A percentile compares a stretch with the other conserved stretches of the same genome.
Evolutionary conservation across 1,284 basidiomycete genomes (phyloP).

Genomic region (Moniliophthora roreri): DNA sequence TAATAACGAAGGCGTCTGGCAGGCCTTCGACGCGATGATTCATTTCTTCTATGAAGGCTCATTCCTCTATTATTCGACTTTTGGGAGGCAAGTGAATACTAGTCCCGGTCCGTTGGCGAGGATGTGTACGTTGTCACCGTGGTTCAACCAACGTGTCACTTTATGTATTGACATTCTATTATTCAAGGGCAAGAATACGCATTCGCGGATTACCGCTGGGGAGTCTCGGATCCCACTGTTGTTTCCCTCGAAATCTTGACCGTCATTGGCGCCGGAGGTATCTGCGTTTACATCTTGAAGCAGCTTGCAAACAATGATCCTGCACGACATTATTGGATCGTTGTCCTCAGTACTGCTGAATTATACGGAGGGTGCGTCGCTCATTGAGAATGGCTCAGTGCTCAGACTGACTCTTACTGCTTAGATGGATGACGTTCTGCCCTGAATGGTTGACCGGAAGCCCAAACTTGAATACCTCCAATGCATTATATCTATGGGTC

Average conservation of each 20-base stretch:
- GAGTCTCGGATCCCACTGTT: slow-evolving; percentile 71
- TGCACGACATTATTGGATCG: slow-evolving; percentile 77
- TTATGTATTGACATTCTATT: slow-evolving; percentile 7
- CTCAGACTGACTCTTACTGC: neutral
- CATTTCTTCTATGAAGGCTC: slow-evolving; percentile 80
- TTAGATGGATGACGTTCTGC: slow-evolving; percentile 82
- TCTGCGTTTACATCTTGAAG: slow-evolving; percentile 69
- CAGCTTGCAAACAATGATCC: slow-evolving; percentile 64
- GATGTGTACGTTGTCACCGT: slow-evolving; percentile 55
- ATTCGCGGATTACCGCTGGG: slow-evolving; percentile 81
- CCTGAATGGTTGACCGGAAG: slow-evolving; percentile 83
- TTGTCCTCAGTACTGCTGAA: slow-evolving; percentile 73
- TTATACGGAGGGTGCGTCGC: slow-evolving; percentile 66
- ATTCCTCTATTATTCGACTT: slow-evolving; percentile 73
- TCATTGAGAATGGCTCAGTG: neutral
- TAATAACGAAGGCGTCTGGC: neutral
- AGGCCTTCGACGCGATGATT: slow-evolving; percentile 78
- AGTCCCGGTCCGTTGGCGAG: slow-evolving; percentile 71
- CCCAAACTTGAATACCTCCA: slow-evolving; percentile 68
- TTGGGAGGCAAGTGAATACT: slow-evolving; percentile 71
- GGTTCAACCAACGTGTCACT: slow-evolving; percentile 1
- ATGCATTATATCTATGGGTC: slow-evolving; percentile 57
- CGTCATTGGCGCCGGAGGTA: slow-evolving; percentile 71
- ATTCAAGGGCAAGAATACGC: slow-evolving; percentile 57
- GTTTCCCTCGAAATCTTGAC: slow-evolving; percentile 83